Percentiles rank a stretch among this genome's conserved stretches.
Conservation (phyloP, 495 filamentous ascomycete genomes). For the Terfezia boudieri region DNA sequence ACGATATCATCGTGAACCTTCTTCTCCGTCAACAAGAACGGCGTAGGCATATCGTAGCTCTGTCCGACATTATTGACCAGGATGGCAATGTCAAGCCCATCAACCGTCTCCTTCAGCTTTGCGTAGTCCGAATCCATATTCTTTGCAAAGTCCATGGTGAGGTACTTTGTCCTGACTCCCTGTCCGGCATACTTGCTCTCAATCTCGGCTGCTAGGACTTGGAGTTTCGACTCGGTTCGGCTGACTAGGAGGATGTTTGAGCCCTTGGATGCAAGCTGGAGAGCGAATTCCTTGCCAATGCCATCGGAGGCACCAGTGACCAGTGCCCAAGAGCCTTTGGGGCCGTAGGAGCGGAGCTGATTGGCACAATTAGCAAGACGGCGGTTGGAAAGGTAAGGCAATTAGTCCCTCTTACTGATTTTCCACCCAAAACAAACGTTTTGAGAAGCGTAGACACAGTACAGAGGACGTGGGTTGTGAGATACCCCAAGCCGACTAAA, state of each 20-base stretch:
- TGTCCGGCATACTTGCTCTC: constrained; percentile 34
- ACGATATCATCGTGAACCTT: constrained; percentile 74
- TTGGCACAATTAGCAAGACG: not conserved
- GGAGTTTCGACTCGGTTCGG: constrained; percentile 76
- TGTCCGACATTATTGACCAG: constrained; percentile 95
- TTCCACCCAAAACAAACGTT: not conserved
- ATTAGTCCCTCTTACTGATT: not conserved
- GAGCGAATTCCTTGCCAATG: constrained; percentile 86
- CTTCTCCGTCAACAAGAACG: constrained; percentile 56
- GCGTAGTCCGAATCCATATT: constrained; percentile 58
- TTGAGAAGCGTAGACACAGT: not conserved
- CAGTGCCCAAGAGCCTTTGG: constrained; percentile 80
- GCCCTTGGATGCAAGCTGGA: constrained; percentile 70
- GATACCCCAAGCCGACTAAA: not conserved
- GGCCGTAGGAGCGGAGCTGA: constrained; percentile 75
- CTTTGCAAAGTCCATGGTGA: constrained; percentile 78
- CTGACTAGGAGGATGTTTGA: constrained; percentile 90
- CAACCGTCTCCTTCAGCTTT: constrained; percentile 39
- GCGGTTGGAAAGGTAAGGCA: not conserved
- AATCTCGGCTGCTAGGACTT: constrained; percentile 52
- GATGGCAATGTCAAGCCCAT: constrained; percentile 59
- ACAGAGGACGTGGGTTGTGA: not conserved
- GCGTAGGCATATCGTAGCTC: constrained; percentile 75
- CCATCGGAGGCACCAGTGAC: constrained; percentile 93
- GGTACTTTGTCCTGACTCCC: constrained; percentile 41